These are phyloP conservation scores for Corymbia citriodora DNA, from an alignment of 441 rosid species.

Conservation along the genomic window DNA sequence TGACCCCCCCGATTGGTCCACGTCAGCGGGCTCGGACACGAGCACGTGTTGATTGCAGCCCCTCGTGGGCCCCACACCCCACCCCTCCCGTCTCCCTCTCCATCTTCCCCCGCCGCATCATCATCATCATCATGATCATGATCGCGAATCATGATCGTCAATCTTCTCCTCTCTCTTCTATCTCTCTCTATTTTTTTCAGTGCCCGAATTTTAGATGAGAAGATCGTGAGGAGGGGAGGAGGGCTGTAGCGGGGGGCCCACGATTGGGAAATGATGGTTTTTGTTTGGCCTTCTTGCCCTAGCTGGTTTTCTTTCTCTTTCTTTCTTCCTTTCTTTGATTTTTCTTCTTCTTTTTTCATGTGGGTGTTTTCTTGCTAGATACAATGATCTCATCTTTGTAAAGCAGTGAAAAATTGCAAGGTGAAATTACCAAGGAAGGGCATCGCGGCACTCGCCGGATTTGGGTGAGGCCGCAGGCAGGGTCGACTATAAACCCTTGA, in stretches of 20 bases:
- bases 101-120: background rate
- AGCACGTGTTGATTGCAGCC: conserved; percentile 44
- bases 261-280: background rate
- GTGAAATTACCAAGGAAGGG: background rate
- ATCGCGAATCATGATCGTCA: background rate
- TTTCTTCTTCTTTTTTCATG: background rate
- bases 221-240: background rate
- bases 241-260: background rate
- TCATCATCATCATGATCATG: background rate
- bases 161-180: background rate
- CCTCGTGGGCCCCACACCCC: background rate
- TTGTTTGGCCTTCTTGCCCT: background rate
- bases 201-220: background rate
- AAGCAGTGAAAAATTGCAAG: background rate
- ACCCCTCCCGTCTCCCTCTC: background rate
- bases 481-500: no score
- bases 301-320: no score
- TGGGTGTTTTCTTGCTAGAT: background rate
- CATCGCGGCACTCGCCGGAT: background rate
- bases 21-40: conserved; percentile 37
- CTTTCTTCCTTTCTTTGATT: background rate
- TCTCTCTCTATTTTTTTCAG: background rate
- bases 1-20: conserved; percentile 11
- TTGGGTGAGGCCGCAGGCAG: rapidly evolving
- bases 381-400: background rate